phyloP scores from a whole-genome alignment of 2,329 filamentous ascomycete genomes.

The Biscogniauxia marginata region DNA sequence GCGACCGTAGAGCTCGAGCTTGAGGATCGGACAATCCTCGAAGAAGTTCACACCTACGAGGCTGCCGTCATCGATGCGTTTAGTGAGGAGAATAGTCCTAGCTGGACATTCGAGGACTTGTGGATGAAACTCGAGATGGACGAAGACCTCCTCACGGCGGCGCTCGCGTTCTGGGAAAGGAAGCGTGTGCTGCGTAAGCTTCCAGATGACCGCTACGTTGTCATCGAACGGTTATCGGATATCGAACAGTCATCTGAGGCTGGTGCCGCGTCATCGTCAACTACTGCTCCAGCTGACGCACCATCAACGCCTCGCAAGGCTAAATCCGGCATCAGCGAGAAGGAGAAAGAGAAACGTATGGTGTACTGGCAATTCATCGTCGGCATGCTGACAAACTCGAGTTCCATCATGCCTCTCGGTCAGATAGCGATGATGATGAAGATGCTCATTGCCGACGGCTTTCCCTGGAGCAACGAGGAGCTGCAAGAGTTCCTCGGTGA shows the following conservation, averaged over 20 bases:
- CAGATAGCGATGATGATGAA: slow-evolving; percentile 94
- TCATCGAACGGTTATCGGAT: slow-evolving; percentile 63
- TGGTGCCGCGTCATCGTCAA: slow-evolving; percentile 18
- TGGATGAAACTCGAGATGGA: slow-evolving; percentile 65
- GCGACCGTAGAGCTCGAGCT: slow-evolving; percentile 80
- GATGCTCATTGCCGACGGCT: slow-evolving; percentile 84
- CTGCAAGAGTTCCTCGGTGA: slow-evolving; percentile 74
- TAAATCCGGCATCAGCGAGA: slow-evolving; percentile 55
- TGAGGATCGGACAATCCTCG: slow-evolving; percentile 70
- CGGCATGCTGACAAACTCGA: slow-evolving; percentile 92
- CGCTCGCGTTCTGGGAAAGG: slow-evolving; percentile 69
- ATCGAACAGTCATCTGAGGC: slow-evolving; percentile 30
- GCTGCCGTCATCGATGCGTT: slow-evolving; percentile 87
- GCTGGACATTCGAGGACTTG: slow-evolving; percentile 52
- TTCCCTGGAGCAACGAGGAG: slow-evolving; percentile 87
- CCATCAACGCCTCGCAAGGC: slow-evolving; percentile 49
- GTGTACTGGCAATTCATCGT: slow-evolving; percentile 92
- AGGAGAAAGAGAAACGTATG: slow-evolving; percentile 57
- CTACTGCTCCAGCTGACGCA: slow-evolving; percentile 21
- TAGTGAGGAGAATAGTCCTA: slow-evolving; percentile 32
- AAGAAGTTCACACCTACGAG: slow-evolving; percentile 79
- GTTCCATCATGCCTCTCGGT: slow-evolving; percentile 71
- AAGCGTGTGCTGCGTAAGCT: slow-evolving; percentile 63
- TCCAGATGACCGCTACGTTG: slow-evolving; percentile 56
- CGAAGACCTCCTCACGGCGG: slow-evolving; percentile 65